A percentile compares a stretch with the other conserved stretches of the same genome.
phyloP scores from a whole-genome alignment of 2,329 filamentous ascomycete genomes.

The Lasiodiplodia citricola region DNA sequence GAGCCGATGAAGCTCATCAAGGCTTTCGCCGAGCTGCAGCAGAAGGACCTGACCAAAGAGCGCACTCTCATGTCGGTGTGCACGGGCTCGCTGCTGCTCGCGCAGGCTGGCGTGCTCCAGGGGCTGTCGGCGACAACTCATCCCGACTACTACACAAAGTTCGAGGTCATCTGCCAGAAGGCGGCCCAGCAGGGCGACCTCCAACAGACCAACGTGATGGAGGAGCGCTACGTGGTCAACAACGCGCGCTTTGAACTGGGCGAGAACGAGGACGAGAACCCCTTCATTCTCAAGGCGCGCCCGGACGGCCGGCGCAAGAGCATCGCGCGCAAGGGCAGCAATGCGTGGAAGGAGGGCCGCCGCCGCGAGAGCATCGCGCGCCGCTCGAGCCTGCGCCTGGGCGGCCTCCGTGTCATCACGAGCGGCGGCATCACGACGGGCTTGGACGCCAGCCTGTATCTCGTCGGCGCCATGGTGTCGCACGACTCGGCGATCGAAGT shows the following conservation, averaged over 20 bases:
- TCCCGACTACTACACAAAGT: slow-evolving; percentile 77
- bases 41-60: slow-evolving; percentile 78
- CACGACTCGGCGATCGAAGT: slow-evolving; percentile 78
- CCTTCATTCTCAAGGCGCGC: slow-evolving; percentile 78
- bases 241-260: slow-evolving; percentile 84
- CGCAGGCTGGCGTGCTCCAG: slow-evolving; percentile 75
- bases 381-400: slow-evolving; percentile 75
- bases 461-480: slow-evolving; percentile 81
- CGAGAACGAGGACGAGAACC: slow-evolving; percentile 80
- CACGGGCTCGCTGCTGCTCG: slow-evolving; percentile 79
- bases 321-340: slow-evolving; percentile 74
- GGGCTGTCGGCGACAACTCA: slow-evolving; percentile 84
- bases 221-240: slow-evolving; percentile 88
- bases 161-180: slow-evolving; percentile 82
- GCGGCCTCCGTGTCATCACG: slow-evolving; percentile 75
- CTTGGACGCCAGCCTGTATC: slow-evolving; percentile 82
- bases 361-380: slow-evolving; percentile 79
- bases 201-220: slow-evolving; percentile 81
- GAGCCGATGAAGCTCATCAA: slow-evolving; percentile 74
- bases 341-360: slow-evolving; percentile 78
- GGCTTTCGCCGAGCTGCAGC: slow-evolving; percentile 79
- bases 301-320: slow-evolving; percentile 56
- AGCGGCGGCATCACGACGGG: slow-evolving; percentile 79
- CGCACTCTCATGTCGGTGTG: slow-evolving; percentile 81
- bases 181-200: slow-evolving; percentile 71